phyloP scores from a whole-genome alignment of 176 grass and related monocot species.

The Chrysopogon serrulatus region DNA sequence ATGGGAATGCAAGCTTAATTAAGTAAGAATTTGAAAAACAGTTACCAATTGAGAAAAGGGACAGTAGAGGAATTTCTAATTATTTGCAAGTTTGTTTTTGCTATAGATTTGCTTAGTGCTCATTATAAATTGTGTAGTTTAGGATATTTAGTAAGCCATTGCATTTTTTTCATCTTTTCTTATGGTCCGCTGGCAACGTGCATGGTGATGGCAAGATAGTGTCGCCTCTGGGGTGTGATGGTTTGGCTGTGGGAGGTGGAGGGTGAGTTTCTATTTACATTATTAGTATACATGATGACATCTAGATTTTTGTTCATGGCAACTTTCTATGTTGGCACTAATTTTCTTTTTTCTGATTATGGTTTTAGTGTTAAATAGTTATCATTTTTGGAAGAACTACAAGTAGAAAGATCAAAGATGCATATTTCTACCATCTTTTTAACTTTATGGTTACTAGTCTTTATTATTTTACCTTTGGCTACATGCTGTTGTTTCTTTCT shows the following conservation, averaged over 20 bases:
- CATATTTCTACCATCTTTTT: background rate
- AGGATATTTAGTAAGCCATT: conserved; percentile 5
- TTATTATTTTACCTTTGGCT: background rate
- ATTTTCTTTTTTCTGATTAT: background rate
- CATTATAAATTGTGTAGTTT: background rate
- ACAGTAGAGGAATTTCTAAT: background rate
- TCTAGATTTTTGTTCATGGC: conserved; percentile 76
- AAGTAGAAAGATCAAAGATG: background rate
- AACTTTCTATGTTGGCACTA: conserved; percentile 20
- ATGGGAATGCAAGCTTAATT: background rate
- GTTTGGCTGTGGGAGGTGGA: conserved; percentile 89
- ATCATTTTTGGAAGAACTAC: too few relatives aligned
- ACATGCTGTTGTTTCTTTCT: background rate
- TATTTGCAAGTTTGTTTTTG: background rate
- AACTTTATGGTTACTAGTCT: background rate
- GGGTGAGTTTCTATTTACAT: conserved; percentile 84
- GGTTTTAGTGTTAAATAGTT: background rate
- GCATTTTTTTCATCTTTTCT: conserved; percentile 23
- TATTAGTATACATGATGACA: conserved; percentile 90
- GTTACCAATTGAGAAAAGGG: background rate
- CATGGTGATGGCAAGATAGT: conserved; percentile 87
- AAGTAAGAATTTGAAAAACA: conserved; percentile 15
- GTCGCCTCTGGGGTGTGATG: conserved; percentile 87
- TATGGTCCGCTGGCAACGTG: conserved; percentile 40
- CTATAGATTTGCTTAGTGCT: background rate